These are phyloP conservation scores for Filobasidium floriforme DNA, from an alignment of 768 basidiomycete species.

Conservation along the genomic window DNA sequence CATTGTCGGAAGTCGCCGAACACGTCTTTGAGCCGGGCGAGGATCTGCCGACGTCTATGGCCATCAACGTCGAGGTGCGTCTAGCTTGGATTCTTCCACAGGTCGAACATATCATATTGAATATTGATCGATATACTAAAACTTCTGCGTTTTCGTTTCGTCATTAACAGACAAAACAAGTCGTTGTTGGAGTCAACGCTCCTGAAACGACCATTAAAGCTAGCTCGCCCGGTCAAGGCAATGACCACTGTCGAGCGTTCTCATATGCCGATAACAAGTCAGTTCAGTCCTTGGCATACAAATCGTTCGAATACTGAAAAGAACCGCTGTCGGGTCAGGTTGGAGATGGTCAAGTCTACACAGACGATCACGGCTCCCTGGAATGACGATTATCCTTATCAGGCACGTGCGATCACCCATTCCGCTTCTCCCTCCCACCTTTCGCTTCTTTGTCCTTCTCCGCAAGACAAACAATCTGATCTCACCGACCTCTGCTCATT, in stretches of 20 bases:
- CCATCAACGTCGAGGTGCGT: constrained; percentile 20
- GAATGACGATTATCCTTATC: constrained; percentile 63
- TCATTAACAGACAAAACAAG: constrained; percentile 35
- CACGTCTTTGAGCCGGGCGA: constrained; percentile 69
- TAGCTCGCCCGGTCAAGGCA: constrained; percentile 50
- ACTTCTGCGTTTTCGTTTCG: neutral
- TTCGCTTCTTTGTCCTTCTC: too few species aligned
- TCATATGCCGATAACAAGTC: constrained; percentile 42
- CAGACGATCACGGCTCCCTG: constrained; percentile 60
- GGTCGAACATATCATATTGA: too few species aligned
- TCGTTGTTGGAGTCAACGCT: constrained; percentile 86
- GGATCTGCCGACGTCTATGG: constrained; percentile 65
- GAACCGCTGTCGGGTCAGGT: constrained; percentile 48
- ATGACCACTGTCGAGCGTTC: constrained; percentile 76
- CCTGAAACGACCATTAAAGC: constrained; percentile 55
- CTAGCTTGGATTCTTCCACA: neutral
- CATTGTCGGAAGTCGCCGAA: constrained; percentile 48
- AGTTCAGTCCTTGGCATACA: neutral
- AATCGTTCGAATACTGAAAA: neutral
- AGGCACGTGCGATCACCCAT: constrained; percentile 52
- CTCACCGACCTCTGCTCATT: constrained; percentile 2
- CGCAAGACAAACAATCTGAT: too few species aligned
- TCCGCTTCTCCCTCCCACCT: neutral
- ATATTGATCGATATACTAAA: neutral
- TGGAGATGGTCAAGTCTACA: constrained; percentile 51